Evolutionary conservation across 2,329 filamentous ascomycete species (phyloP), one percentile per base, ranked within the genome.

Genomic region (Thermothelomyces thermophilus): DNA sequence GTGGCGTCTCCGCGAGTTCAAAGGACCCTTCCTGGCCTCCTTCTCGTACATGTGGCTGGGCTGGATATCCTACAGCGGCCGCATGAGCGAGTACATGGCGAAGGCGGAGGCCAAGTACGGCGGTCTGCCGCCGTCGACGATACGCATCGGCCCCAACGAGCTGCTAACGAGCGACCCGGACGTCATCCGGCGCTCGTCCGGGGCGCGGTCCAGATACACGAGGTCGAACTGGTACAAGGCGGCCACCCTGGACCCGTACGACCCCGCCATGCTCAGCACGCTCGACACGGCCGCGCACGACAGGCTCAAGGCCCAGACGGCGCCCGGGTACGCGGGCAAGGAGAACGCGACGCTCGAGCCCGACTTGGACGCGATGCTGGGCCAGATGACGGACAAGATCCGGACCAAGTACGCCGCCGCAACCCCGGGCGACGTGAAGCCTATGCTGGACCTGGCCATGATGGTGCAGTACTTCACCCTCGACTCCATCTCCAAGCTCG

Each of bases 401-500:
- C 47, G 50, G 22, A 37, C 19, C 4, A 59, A 59, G 40, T 60
- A 63, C 35, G 56, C 56, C 2, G 30, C 33, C 10, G 17, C 14
- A 14, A 22, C 26, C 11, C n/a, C 24, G 3, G 36, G 34, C 14
- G 44, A 40, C 30, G 17, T 30, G 5, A 36, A 49, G n/a, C 46
- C 45, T 10, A 56, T 68, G 19, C 62, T 76, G 56, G 73, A 80
- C 53, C 56, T 78, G 35, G 70, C 69, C 3, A 58, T 57, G 10
- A 69, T 72, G 33, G 66, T 70, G 10, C 69, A 72, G 28, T 75
- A 68, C 60, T 73, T 78, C 49, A 75, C 74, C 1, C 60, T 79
- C 3, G 77, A 80, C 51, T 70, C 75, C 22, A 74, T 80, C 49
- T 73, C 69, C 19, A 68, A 68, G 40, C 56, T 79, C 10, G 72